Base-by-base conservation (phyloP, 2,329 filamentous ascomycete genomes). In the Leptographium procerum region DNA sequence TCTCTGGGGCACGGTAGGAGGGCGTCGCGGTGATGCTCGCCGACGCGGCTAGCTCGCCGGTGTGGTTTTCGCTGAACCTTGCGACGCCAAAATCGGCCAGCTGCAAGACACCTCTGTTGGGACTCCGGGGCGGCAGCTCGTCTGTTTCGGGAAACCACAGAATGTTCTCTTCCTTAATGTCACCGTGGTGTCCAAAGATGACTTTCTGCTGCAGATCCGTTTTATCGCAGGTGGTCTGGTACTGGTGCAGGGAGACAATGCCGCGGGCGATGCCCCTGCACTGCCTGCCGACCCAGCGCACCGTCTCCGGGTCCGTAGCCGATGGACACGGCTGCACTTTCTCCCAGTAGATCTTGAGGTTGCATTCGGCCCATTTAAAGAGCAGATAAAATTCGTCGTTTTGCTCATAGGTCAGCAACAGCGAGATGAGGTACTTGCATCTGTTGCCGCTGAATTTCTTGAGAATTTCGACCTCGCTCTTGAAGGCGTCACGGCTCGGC, bases 161-260 rank as follows among this genome's bases (percentile, higher is more conserved):
- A 1, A 66, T 63, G 26, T 66, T 66, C 19, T 63, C 60, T 0
- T 64, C 62, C 31, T 66, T 66, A 34, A 66, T 64, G 26, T 66
- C 65, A 10, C 64, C 63, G 33, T 65, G 64, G 19, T 58, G 45
- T 1, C 62, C 50, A 45, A 62, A 57, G 14, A 26, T 7, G 3
- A 24, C 7, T 28, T n/a, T 33, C 16, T 14, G 7, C 10, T 19
- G 9, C 9, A 6, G 19, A n/a, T 10, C 7, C 19, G 9, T 16
- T 1, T 19, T 43, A 19, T 0, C 16, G 40, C 19, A 7, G 40
- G 14, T 10, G 51, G 50, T 52, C 31, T 48, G 0, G 26, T 50
- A 50, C 26, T 29, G 0, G 26, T 50, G 47, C 47, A 50, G 24
- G 14, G 9, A 13, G 1, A 31, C 24, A 1, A 50, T 28, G 26